Evolutionary conservation across 306 rosid genomes (phyloP), one percentile per base, ranked within the genome.

Genomic region (Sicyos baderoa): DNA sequence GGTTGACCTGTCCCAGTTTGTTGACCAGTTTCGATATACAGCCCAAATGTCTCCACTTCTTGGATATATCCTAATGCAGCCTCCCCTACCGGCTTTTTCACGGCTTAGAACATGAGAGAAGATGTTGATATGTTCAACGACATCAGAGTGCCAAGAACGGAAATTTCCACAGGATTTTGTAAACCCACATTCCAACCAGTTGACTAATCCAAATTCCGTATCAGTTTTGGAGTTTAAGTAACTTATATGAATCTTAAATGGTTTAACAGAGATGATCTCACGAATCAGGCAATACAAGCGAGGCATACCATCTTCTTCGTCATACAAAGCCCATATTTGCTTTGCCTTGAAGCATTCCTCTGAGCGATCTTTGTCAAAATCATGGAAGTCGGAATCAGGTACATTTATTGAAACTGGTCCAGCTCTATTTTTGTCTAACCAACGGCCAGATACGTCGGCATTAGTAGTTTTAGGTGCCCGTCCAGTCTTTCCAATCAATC

Each of bases 301-400:
- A 21, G 99, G 99, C 99, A 94, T 94, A 23, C 97, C 97, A 74
- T 94, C 99, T 69, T 91, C 97, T 77, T 94, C 99, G 57, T 94
- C 99, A 75, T 94, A 94, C 61, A 94, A 75, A 66, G 99, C 99
- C 99, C 99, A 93, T 85, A 93, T 88, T 79, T 93, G 99, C 84
- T 90, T 93, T n/a, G 97, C 95, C 82, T 63, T 86, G 85, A 93
- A 93, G 81, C 97, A 88, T 76, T 88, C 87, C 81, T 93, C 99
- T 13, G 96, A 82, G 70, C 99, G 87, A 76, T 90, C 97, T 48
- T 85, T 86, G 79, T 93, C 99, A 49, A 93, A 93, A 80, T 90
- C 97, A 78, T 93, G 97, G 77, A 93, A 93, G 83, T 93, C 99
- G 0, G 99, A 78, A 83, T 93, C 99, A 52, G 99, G 99, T 63